Evolutionary conservation across 2,329 filamentous ascomycete species (phyloP).

Genomic region (Neurospora sp.): DNA sequence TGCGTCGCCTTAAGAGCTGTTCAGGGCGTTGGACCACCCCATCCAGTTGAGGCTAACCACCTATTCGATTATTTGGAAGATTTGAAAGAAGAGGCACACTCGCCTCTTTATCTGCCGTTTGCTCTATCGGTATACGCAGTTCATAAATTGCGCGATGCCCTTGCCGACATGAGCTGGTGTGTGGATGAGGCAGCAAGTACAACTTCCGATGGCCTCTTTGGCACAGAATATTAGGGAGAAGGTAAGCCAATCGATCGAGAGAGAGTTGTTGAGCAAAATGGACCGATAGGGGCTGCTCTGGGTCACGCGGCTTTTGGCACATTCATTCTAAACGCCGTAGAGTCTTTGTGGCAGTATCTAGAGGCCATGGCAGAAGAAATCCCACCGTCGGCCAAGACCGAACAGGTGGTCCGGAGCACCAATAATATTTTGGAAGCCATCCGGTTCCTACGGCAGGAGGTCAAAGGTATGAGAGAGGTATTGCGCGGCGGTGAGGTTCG

Average conservation of each 20-base stretch:
- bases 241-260: accelerated
- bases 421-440: neutral
- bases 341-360: neutral
- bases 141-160: neutral
- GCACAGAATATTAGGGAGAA: no score
- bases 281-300: no score
- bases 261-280: no score
- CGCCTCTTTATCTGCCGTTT: neutral
- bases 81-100: neutral
- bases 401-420: neutral
- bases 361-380: neutral
- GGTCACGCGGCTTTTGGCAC: neutral
- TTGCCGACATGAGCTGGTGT: accelerated
- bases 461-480: neutral
- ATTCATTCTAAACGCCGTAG: neutral
- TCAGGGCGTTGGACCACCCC: neutral
- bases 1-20: neutral
- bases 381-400: neutral
- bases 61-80: neutral
- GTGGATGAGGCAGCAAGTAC: accelerated
- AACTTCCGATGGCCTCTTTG: neutral
- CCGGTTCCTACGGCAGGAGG: neutral
- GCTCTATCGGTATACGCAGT: neutral
- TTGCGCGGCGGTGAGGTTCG: neutral
- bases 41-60: neutral